Evolutionary conservation across 1,284 basidiomycete species (phyloP).

Genomic region (Stereum hirsutum): DNA sequence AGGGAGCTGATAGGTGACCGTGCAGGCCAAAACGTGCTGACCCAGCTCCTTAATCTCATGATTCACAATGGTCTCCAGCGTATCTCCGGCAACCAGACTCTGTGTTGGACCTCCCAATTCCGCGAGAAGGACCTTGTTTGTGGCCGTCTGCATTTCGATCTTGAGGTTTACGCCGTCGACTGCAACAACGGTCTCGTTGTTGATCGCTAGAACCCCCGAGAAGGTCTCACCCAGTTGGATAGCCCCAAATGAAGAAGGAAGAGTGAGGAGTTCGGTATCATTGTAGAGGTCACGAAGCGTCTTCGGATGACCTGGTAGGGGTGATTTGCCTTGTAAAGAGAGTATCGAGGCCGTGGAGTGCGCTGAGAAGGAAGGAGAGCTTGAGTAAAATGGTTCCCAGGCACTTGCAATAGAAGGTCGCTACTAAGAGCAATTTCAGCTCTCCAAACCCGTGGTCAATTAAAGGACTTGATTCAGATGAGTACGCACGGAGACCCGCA

Average conservation of each 20-base stretch:
- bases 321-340: slow-evolving; percentile 65
- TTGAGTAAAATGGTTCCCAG: slow-evolving; percentile 81
- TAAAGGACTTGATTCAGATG: slow-evolving; percentile 8
- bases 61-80: slow-evolving; percentile 54
- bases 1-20: slow-evolving; percentile 62
- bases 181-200: slow-evolving; percentile 60
- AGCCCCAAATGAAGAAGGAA: slow-evolving; percentile 70
- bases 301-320: slow-evolving; percentile 66
- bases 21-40: slow-evolving; percentile 74
- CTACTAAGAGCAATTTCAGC: slow-evolving; percentile 26
- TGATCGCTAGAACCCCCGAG: slow-evolving; percentile 67
- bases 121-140: slow-evolving; percentile 49
- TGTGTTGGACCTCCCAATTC: slow-evolving; percentile 49
- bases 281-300: slow-evolving; percentile 71
- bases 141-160: slow-evolving; percentile 74
- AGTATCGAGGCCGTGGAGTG: slow-evolving; percentile 61
- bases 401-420: slow-evolving; percentile 63
- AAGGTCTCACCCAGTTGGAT: slow-evolving; percentile 80
- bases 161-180: slow-evolving; percentile 50
- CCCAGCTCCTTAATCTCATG: slow-evolving; percentile 82
- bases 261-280: slow-evolving; percentile 59
- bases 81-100: slow-evolving; percentile 41
- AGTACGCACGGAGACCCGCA: slow-evolving; percentile 70
- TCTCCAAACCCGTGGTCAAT: not conserved
- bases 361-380: slow-evolving; percentile 46